Conservation (phyloP, 768 basidiomycete genomes). For the Pleurotus ostreatus region DNA sequence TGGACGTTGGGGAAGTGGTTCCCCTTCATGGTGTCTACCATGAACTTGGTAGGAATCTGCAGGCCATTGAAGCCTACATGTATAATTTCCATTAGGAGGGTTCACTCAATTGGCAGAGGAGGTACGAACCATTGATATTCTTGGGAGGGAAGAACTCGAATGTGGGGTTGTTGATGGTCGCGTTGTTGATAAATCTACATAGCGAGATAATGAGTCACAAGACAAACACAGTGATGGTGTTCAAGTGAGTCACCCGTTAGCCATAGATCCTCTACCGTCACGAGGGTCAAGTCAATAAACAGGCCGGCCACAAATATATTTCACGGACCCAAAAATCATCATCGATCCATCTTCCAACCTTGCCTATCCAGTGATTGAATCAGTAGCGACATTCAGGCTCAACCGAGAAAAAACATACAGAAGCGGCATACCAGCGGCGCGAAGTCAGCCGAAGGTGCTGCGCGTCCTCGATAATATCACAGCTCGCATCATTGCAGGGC, state of each 20-base stretch:
- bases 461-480: constrained; percentile 33
- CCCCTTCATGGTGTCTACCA: constrained; percentile 12
- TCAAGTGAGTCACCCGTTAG: background rate
- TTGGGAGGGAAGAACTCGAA: constrained; percentile 25
- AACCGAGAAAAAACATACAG: constrained; percentile 15
- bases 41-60: constrained; percentile 13
- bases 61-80: constrained; percentile 17
- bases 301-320: background rate
- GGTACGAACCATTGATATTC: constrained; percentile 24
- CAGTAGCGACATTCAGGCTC: too few relatives aligned
- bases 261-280: background rate
- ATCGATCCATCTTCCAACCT: background rate
- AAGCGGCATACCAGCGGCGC: constrained; percentile 38
- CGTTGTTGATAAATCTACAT: constrained; percentile 58
- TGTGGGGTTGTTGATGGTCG: background rate
- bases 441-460: constrained; percentile 26
- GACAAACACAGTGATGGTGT: background rate
- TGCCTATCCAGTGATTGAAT: too few relatives aligned
- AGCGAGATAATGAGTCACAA: background rate
- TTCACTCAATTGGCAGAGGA: too few relatives aligned
- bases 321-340: background rate
- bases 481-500: constrained; percentile 29
- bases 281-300: background rate
- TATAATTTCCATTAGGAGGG: too few relatives aligned
- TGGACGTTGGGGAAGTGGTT: constrained; percentile 22